Evolutionary conservation across 371 early-diverging fungal species (phyloP), one percentile per base, ranked within the genome.

Genomic region (Lichtheimia ramosa): DNA sequence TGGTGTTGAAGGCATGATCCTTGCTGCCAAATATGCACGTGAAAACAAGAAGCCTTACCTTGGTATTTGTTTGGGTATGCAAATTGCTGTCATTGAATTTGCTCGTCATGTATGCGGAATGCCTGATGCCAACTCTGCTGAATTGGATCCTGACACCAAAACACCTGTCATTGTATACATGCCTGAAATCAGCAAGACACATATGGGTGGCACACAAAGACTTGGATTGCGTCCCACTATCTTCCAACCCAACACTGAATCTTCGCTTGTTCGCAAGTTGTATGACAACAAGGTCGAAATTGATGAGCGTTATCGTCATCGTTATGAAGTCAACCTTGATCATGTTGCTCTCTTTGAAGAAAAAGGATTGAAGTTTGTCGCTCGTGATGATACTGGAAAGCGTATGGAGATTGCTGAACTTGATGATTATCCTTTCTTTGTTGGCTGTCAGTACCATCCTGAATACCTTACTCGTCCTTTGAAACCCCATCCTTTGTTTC

Each of bases 11-110:
- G 98, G 98, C 65, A 99, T 94, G 91, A 87, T 99, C 43, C 69
- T 85, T 41, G 98, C 98, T 14, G 92, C 92, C 62, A 91, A 94
- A 65, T 98, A 95, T 93, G 99, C 99, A 18, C 92, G 99, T 70
- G 95, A 96, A 75, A 91, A 97, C 79, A 92, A 93, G 63, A 78
- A 98, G 41, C 99, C 99, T 51, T 98, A 94, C 78, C 89, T 99
- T 48, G 97, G 97, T 64, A 97, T 99, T 71, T 99, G 99, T 77
- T 86, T 99, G 43, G 99, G 99, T 61, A 84, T 99, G 69, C 99
- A 99, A 74, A 81, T 99, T 14, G 94, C 98, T 10, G 96, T 96
- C 5, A 96, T 99, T 58, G 99, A 99, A 73, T 96, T 96, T 82
- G 95, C 96, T 16, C 90, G 99, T 64, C 90, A 98, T 68, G 96